A percentile compares a stretch with the other conserved stretches of the same genome.
Conservation (phyloP, 2,329 filamentous ascomycete genomes). For the Xenoacremonium recifei region DNA sequence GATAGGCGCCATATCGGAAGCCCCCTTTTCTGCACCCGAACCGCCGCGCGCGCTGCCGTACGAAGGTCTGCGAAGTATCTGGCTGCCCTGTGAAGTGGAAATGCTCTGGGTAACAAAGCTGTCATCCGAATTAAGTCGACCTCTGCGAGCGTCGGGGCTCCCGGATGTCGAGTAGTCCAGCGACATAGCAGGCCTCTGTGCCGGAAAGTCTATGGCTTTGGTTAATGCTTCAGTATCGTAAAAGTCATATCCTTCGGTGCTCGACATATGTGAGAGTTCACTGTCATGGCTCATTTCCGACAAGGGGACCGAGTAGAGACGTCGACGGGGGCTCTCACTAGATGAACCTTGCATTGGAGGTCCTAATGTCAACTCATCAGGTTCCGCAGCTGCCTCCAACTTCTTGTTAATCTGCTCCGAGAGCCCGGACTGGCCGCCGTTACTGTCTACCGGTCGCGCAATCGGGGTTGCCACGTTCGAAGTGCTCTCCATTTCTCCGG, state of each 20-base stretch:
- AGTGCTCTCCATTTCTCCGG: slow-evolving; percentile 60
- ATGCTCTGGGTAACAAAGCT: slow-evolving; percentile 59
- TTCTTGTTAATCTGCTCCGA: slow-evolving; percentile 34
- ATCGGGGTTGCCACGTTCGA: slow-evolving; percentile 62
- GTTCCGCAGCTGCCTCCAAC: slow-evolving; percentile 49
- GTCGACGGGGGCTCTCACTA: slow-evolving; percentile 37
- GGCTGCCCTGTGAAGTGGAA: slow-evolving; percentile 52
- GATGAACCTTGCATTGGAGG: slow-evolving; percentile 42
- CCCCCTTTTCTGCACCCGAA: no score
- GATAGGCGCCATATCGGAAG: slow-evolving; percentile 27
- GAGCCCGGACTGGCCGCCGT: slow-evolving; percentile 25
- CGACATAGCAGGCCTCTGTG: slow-evolving; percentile 35
- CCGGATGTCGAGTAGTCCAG: slow-evolving; percentile 29
- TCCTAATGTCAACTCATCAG: slow-evolving; percentile 50
- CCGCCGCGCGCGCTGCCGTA: no score
- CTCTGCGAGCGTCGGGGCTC: slow-evolving; percentile 24
- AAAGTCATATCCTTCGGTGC: slow-evolving; percentile 64
- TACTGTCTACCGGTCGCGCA: slow-evolving; percentile 48
- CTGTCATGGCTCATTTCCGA: slow-evolving; percentile 53
- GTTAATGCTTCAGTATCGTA: slow-evolving; percentile 58
- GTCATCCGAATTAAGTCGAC: slow-evolving; percentile 56
- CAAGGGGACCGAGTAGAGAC: slow-evolving; percentile 49
- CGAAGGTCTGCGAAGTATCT: no score
- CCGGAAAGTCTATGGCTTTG: slow-evolving; percentile 53
- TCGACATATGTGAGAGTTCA: slow-evolving; percentile 45